These are phyloP conservation scores for Phytophthora fragariae DNA, from an alignment of 352 stramenopile species.

Conservation along the genomic window DNA sequence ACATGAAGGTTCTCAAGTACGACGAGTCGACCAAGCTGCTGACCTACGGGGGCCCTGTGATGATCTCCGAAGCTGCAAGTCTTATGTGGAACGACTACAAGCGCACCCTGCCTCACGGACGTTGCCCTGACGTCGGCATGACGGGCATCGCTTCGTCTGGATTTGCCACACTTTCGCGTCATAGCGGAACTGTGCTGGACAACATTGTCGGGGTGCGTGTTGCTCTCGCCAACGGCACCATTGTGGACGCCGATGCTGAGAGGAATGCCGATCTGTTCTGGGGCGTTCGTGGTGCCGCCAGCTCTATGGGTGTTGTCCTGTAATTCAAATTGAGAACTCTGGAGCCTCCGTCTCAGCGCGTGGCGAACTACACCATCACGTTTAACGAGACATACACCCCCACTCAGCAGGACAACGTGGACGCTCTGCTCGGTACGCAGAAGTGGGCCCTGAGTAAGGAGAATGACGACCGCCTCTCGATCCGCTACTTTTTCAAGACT, in stretches of 20 bases:
- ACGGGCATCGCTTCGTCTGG: slow-evolving; percentile 10
- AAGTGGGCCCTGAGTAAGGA: slow-evolving; percentile 14
- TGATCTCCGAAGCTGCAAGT: slow-evolving; percentile 14
- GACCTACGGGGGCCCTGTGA: slow-evolving; percentile 13
- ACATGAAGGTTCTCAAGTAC: slow-evolving; percentile 13
- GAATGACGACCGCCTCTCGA: slow-evolving; percentile 15
- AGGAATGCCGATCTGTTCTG: slow-evolving; percentile 8
- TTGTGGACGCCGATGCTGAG: slow-evolving; percentile 11
- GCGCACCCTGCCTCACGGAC: slow-evolving; percentile 10
- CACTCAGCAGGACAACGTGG: slow-evolving; percentile 15
- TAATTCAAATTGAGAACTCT: slow-evolving; percentile 16
- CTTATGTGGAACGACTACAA: slow-evolving; percentile 10
- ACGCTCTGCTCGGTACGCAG: slow-evolving; percentile 10
- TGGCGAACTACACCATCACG: slow-evolving; percentile 14
- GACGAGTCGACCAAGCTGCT: slow-evolving; percentile 9
- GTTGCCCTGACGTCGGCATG: slow-evolving; percentile 17
- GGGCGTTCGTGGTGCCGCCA: slow-evolving; percentile 12
- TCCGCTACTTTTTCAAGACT: slow-evolving; percentile 9
- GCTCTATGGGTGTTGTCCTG: slow-evolving; percentile 13
- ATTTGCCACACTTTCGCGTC: slow-evolving; percentile 10
- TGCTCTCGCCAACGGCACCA: slow-evolving; percentile 9
- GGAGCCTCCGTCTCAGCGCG: slow-evolving; percentile 4
- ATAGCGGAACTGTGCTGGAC: slow-evolving; percentile 15
- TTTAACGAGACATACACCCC: slow-evolving; percentile 14
- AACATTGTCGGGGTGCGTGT: slow-evolving; percentile 14